Evolutionary conservation across 2,329 filamentous ascomycete species (phyloP).

Genomic region (Thyridium curvatum): DNA sequence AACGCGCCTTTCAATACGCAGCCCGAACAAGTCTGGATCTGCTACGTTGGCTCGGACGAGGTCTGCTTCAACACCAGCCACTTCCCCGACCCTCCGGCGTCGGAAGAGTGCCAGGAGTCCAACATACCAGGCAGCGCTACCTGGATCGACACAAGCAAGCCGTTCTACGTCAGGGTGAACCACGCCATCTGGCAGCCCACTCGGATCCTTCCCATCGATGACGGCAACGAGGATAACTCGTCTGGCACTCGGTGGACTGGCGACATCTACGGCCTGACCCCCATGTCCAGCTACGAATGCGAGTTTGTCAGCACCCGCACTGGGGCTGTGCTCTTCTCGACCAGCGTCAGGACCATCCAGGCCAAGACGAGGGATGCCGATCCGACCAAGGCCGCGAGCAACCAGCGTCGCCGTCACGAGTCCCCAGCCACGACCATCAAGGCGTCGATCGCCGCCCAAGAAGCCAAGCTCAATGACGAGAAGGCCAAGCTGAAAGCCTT

Average conservation of each 20-base stretch:
- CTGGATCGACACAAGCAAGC: constrained; percentile 62
- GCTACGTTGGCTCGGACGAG: constrained; percentile 71
- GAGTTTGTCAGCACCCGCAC: constrained; percentile 68
- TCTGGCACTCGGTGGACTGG: constrained; percentile 60
- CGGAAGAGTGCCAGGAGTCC: constrained; percentile 17
- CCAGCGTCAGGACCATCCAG: constrained; percentile 61
- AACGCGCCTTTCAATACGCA: constrained; percentile 67
- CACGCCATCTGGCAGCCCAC: constrained; percentile 75
- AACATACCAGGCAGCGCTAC: constrained; percentile 21
- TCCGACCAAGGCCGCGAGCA: constrained; percentile 27
- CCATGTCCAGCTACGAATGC: constrained; percentile 70
- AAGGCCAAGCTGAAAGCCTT: constrained; percentile 62
- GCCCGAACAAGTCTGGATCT: constrained; percentile 72
- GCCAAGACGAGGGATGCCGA: constrained; percentile 37
- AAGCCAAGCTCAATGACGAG: constrained; percentile 64
- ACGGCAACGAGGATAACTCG: constrained; percentile 18
- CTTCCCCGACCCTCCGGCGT: constrained; percentile 36
- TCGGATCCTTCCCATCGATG: constrained; percentile 51
- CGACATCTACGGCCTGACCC: constrained; percentile 62
- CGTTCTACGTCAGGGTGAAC: constrained; percentile 74
- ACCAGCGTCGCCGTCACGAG: constrained; percentile 60
- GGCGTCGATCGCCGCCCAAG: constrained; percentile 67
- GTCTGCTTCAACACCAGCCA: constrained; percentile 69
- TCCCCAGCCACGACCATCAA: constrained; percentile 72
- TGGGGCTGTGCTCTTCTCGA: constrained; percentile 61